A percentile compares a stretch with the other conserved stretches of the same genome.
These are phyloP conservation scores for Alternaria arbusti DNA, from an alignment of 2,329 filamentous ascomycete genomes.

Conservation along the genomic window DNA sequence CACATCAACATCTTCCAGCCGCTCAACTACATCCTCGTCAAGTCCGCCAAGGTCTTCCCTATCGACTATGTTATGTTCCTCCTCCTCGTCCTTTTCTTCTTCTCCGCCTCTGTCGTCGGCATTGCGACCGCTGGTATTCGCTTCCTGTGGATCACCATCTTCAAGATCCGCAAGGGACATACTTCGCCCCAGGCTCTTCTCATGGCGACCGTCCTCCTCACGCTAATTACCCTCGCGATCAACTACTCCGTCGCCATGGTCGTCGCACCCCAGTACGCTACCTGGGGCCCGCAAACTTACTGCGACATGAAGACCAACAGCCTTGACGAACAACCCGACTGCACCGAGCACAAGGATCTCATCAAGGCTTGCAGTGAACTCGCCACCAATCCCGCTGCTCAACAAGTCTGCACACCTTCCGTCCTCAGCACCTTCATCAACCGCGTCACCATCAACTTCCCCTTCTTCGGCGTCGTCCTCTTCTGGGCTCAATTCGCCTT, in stretches of 20 bases:
- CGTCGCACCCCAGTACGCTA: conserved; percentile 93
- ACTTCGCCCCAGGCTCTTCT: conserved; percentile 92
- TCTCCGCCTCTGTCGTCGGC: conserved; percentile 85
- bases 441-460: conserved; percentile 89
- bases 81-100: conserved; percentile 83
- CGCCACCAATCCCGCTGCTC: conserved; percentile 71
- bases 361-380: conserved; percentile 84
- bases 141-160: conserved; percentile 93
- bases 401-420: conserved; percentile 85
- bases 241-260: conserved; percentile 94
- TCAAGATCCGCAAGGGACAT: conserved; percentile 86
- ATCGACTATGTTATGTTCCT: conserved; percentile 92
- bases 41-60: conserved; percentile 83
- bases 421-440: conserved; percentile 94
- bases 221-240: conserved; percentile 85
- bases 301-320: conserved; percentile 74
- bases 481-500: conserved; percentile 98
- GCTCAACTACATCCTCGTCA: conserved; percentile 86
- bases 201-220: conserved; percentile 88
- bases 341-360: conserved; percentile 71
- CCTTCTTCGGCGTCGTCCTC: conserved; percentile 88
- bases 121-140: conserved; percentile 88
- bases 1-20: conserved; percentile 93
- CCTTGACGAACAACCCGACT: conserved; percentile 74
- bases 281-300: conserved; percentile 92